Evolutionary conservation across 2,329 filamentous ascomycete genomes (phyloP), one percentile per base, ranked within the genome.

Genomic region (Trichoderma sp.): DNA sequence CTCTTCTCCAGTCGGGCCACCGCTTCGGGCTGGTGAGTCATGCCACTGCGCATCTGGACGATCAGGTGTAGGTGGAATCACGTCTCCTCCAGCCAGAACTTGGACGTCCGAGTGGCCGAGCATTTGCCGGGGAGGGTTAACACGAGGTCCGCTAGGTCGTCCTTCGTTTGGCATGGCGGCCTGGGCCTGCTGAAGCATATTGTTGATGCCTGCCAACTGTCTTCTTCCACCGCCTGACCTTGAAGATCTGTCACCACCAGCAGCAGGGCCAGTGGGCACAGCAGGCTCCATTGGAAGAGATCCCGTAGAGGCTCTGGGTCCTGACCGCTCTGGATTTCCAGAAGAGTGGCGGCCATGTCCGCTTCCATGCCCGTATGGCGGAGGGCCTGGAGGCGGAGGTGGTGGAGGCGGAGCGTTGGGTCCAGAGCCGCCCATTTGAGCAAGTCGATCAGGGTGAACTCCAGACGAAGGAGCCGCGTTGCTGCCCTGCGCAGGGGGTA

Each of bases 151-250:
- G 58, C 80, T 82, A 34, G 80, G 81, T 30, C 81, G 81, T 28
- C 77, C 79, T 43, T 74, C 65, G 1, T 82, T 81, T 1, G 77
- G 82, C 81, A 76, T 83, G 74, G 75, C 86, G 78, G 76, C 77
- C 76, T 85, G 85, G 1, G 84, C 84, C 77, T 87, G 85, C 74
- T 87, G 85, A 4, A 90, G 82, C 65, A 85, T 88, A 73, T 81
- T 88, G 74, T 90, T 89, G 72, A 91, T 90, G 59, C 87, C 86
- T 13, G 85, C 85, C 34, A 91, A 81, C 75, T 90, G 87, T 71
- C 88, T 83, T 72, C 84, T 81, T 20, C 85, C 82, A 34, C 85
- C 84, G 75, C 74, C 80, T 32, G 76, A 77, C 47, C 79, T 75
- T 12, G 67, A 69, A 30, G 75, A 72, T 34, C 84, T 80, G 32